Evolutionary conservation across 2,329 filamentous ascomycete genomes (phyloP).

Genomic region (Epichloe sibirici): DNA sequence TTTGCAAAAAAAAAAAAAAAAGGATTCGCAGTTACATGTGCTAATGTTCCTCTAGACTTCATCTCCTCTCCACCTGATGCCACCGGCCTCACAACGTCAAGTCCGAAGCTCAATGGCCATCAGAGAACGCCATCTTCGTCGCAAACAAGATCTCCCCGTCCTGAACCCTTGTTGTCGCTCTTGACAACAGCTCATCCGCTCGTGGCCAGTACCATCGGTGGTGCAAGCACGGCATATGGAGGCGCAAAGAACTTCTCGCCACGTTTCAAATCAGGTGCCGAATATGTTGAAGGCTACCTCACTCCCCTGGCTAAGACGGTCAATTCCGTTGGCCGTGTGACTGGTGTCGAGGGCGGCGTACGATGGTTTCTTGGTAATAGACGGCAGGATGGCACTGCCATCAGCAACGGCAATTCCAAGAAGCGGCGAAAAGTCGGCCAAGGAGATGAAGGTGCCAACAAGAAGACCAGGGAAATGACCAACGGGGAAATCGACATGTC

Average conservation of each 20-base stretch:
- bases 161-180: slow-evolving; percentile 74
- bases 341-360: slow-evolving; percentile 77
- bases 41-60: slow-evolving; percentile 38
- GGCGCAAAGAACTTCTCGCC: slow-evolving; percentile 85
- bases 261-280: slow-evolving; percentile 75
- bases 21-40: not conserved
- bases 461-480: slow-evolving; percentile 5
- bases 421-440: slow-evolving; percentile 47
- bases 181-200: slow-evolving; percentile 82
- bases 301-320: slow-evolving; percentile 80
- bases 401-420: slow-evolving; percentile 33
- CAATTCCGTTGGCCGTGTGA: slow-evolving; percentile 68
- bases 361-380: slow-evolving; percentile 65
- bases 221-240: slow-evolving; percentile 74
- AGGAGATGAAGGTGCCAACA: slow-evolving; percentile 19
- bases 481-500: slow-evolving; percentile 13
- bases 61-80: slow-evolving; percentile 48
- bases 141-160: slow-evolving; percentile 31
- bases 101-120: slow-evolving; percentile 12
- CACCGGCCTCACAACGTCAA: slow-evolving; percentile 29
- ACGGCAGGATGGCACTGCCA: slow-evolving; percentile 35
- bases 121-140: slow-evolving; percentile 3
- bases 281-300: slow-evolving; percentile 81
- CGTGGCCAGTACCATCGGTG: slow-evolving; percentile 72
- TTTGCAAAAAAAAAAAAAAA: too few relatives aligned